Percentiles rank a stretch among this genome's conserved stretches.
Conservation (phyloP, 148 eudicot genomes). For the Chenopodium formosanum region DNA sequence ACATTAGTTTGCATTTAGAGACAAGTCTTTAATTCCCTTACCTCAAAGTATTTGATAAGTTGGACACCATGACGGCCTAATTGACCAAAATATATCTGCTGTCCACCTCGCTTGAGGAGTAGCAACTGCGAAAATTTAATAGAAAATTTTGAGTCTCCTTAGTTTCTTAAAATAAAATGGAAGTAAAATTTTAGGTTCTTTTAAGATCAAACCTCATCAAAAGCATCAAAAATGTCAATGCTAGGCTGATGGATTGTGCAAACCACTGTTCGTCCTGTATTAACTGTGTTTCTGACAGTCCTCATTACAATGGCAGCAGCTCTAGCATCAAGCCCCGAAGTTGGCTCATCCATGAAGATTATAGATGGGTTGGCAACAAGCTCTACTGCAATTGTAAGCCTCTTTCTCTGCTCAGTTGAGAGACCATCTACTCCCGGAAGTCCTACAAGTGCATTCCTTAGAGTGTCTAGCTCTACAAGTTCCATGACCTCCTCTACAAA, state of each 20-base stretch:
- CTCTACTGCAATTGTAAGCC: slow-evolving; percentile 68
- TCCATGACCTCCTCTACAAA: slow-evolving; percentile 77
- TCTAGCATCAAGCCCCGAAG: slow-evolving; percentile 73
- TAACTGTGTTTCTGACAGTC: slow-evolving; percentile 59
- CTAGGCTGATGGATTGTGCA: slow-evolving; percentile 80
- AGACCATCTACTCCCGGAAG: slow-evolving; percentile 73
- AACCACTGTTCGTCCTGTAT: slow-evolving; percentile 66
- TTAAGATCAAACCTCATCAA: slow-evolving; percentile 48
- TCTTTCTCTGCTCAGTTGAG: slow-evolving; percentile 69
- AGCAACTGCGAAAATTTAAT: slow-evolving; percentile 41
- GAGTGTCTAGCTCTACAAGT: slow-evolving; percentile 55
- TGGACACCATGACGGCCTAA: slow-evolving; percentile 54
- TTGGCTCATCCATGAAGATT: slow-evolving; percentile 71
- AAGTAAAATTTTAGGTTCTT: not conserved
- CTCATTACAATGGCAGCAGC: slow-evolving; percentile 87
- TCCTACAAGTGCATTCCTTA: slow-evolving; percentile 64
- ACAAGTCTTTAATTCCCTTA: slow-evolving; percentile 12
- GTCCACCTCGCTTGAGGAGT: slow-evolving; percentile 59
- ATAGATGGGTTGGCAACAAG: slow-evolving; percentile 76
- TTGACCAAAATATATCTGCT: slow-evolving; percentile 64
- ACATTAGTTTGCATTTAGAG: not conserved
- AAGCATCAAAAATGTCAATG: slow-evolving; percentile 75
- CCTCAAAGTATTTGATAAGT: slow-evolving; percentile 62
- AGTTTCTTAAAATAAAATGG: not conserved
- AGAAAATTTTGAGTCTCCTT: not conserved